A percentile compares a stretch with the other conserved stretches of the same genome.
phyloP scores from a whole-genome alignment of 345 rosid species.

The Moricandia moricandioides region DNA sequence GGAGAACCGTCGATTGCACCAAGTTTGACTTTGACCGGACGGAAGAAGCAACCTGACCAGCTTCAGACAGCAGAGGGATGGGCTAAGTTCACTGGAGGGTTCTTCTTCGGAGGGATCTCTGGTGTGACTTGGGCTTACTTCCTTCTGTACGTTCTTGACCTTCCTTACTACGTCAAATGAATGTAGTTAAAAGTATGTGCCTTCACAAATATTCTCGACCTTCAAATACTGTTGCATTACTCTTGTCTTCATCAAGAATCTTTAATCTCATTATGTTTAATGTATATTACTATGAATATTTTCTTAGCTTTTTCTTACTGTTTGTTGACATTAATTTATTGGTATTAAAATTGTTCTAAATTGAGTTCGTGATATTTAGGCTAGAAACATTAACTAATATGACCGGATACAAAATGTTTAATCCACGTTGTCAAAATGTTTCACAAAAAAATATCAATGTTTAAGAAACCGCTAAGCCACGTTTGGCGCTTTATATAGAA shows the following conservation, averaged over 20 bases:
- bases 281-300: slow-evolving; percentile 17
- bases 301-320: background rate
- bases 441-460: no score
- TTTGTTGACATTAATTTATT: background rate
- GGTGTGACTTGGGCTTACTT: slow-evolving; percentile 96
- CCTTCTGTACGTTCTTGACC: slow-evolving; percentile 79
- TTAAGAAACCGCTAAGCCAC: no score
- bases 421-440: no score
- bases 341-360: background rate
- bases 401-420: no score
- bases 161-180: slow-evolving; percentile 85
- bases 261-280: slow-evolving; percentile 24
- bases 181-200: slow-evolving; percentile 14
- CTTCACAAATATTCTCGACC: background rate
- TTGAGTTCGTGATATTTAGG: background rate
- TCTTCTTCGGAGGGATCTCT: slow-evolving; percentile 94
- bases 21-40: slow-evolving; percentile 72
- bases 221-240: slow-evolving; percentile 18
- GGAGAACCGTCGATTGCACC: slow-evolving; percentile 90
- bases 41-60: slow-evolving; percentile 94
- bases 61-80: slow-evolving; percentile 93
- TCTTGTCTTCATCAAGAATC: slow-evolving; percentile 26
- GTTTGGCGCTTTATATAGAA: no score
- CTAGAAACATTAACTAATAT: background rate
- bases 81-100: slow-evolving; percentile 89